These are phyloP conservation scores for Polytrichum commune DNA, from an alignment of 225 moss, liverwort and hornwort genomes.

Conservation along the genomic window DNA sequence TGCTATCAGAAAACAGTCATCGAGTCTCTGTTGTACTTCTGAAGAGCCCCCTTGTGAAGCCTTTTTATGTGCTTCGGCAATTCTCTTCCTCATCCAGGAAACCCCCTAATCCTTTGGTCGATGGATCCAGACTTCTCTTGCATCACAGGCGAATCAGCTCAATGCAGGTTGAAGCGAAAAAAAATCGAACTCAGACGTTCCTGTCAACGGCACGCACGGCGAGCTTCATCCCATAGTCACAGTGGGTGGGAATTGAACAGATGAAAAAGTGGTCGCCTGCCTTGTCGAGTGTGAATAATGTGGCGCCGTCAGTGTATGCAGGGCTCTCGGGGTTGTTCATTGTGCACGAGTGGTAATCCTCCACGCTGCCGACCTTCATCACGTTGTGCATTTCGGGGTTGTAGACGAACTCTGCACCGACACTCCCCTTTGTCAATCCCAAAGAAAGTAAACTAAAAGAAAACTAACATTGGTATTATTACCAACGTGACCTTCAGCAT, in stretches of 20 bases:
- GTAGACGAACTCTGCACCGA: slow-evolving; percentile 9
- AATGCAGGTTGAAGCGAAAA: not conserved
- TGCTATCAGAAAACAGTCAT: too few species aligned
- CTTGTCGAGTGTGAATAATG: slow-evolving; percentile 1
- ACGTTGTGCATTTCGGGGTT: slow-evolving; percentile 13
- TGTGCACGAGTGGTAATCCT: slow-evolving; percentile 1
- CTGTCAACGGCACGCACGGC: slow-evolving; percentile 4
- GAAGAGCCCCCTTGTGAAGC: not conserved
- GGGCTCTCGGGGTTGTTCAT: not conserved
- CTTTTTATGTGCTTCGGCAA: not conserved
- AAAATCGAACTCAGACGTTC: not conserved
- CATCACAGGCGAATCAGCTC: not conserved
- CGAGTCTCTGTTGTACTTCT: not conserved
- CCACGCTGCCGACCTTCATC: not conserved
- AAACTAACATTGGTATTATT: too few species aligned
- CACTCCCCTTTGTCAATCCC: too few species aligned
- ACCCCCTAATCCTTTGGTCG: not conserved
- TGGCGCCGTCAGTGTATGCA: slow-evolving; percentile 3
- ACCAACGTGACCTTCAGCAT: too few species aligned
- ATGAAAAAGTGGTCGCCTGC: slow-evolving; percentile 17
- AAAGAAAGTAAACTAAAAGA: too few species aligned
- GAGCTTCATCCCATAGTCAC: slow-evolving; percentile 16
- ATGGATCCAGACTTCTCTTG: not conserved
- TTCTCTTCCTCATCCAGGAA: not conserved
- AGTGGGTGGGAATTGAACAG: slow-evolving; percentile 18